Evolutionary conservation across 2,329 filamentous ascomycete genomes (phyloP), one percentile per base, ranked within the genome.

Genomic region (Thelonectria blattea): DNA sequence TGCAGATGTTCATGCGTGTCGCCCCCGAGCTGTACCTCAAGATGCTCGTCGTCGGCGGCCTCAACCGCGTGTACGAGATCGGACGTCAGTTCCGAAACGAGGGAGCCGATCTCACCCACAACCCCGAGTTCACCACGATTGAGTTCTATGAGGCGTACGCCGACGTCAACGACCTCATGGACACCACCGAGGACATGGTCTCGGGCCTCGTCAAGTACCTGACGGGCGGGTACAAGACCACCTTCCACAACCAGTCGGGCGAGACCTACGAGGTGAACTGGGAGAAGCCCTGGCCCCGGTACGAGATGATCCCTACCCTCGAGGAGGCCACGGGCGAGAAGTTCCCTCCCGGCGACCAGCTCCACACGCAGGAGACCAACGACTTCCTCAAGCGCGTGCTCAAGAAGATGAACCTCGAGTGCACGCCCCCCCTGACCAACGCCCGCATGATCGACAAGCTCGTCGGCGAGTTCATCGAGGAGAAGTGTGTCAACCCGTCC

Each of bases 101-200:
- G 78, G 89, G 90, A 68, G 75, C 78, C 61, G 78, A 80, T 69
- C 71, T 79, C 49, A 99, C 95, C 8, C 95, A 99, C 83, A 99
- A 98, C 82, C 95, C 76, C 56, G 95, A 99, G 76, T 99, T 99
- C 82, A 99, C 95, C 45, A 96, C 92, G 24, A 92, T 92, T 76
- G 95, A 99, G 78, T 98, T 98, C 80, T 99, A 99, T 80, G 89
- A 91, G 86, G 94, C 95, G 3, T 98, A 93, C 68, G 91, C 90
- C 57, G 93, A 97, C 77, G 87, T 97, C 68, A 91, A 96, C 77
- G 95, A 98, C 74, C 82, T 97, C 61, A 77, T 78, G 71, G 81
- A 91, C 61, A 85, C 92, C 72, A 98, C 95, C 2, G 95, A 99
- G 78, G 93, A 97, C 74, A 89, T 99, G 30, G 90, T 99, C 48